Percentiles rank a stretch among this genome's conserved stretches.
phyloP scores from a whole-genome alignment of 1,284 basidiomycete genomes.

The Moesziomyces parantarcticus region DNA sequence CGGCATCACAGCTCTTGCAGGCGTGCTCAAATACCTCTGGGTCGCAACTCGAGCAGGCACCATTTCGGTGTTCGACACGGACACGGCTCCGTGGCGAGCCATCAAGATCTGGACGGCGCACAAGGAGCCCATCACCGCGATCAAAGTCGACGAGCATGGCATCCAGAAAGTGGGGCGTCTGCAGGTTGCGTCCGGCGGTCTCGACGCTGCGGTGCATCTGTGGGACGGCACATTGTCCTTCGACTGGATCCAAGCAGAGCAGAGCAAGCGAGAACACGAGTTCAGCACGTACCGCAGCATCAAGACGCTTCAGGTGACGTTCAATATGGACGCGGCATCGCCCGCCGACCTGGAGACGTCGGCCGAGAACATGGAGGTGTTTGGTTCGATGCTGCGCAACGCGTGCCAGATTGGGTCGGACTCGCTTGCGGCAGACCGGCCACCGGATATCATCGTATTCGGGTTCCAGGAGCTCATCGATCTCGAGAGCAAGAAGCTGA shows the following conservation, averaged over 20 bases:
- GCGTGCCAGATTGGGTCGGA: conserved; percentile 38
- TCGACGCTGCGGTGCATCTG: conserved; percentile 79
- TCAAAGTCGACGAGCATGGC: conserved; percentile 71
- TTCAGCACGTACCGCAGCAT: conserved; percentile 84
- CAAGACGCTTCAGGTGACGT: conserved; percentile 84
- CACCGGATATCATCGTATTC: conserved; percentile 90
- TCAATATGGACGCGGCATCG: conserved; percentile 90
- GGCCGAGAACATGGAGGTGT: conserved; percentile 59
- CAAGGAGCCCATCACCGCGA: conserved; percentile 77
- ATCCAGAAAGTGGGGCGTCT: conserved; percentile 69
- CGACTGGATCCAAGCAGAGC: conserved; percentile 86
- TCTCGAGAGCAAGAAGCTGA: conserved; percentile 87
- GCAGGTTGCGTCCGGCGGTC: conserved; percentile 80
- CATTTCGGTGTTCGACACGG: conserved; percentile 84
- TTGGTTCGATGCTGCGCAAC: conserved; percentile 48
- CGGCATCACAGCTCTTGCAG: conserved; percentile 57
- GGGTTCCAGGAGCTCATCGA: conserved; percentile 97
- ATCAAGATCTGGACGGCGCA: conserved; percentile 93
- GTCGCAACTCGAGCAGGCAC: conserved; percentile 82
- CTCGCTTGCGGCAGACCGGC: conserved; percentile 15
- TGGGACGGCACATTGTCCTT: conserved; percentile 90
- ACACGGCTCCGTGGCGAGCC: conserved; percentile 75
- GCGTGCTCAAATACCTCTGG: conserved; percentile 74
- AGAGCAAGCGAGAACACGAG: conserved; percentile 78
- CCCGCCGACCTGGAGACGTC: conserved; percentile 75